Base-by-base conservation (phyloP, 306 rosid genomes). In the Sphenostylis stenocarpa region DNA sequence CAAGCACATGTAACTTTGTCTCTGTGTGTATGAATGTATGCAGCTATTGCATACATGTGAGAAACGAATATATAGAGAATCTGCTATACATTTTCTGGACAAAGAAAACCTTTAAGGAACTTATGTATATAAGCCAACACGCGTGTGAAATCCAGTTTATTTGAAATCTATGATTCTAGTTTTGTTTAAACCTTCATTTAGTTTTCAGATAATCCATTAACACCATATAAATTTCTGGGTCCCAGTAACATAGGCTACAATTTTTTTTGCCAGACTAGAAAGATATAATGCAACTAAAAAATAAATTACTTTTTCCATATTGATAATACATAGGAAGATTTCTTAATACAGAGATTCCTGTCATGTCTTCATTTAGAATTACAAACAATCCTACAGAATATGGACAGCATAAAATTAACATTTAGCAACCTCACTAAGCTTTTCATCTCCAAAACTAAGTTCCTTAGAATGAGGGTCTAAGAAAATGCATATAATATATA, bases 381-480 rank as follows among this genome's bases (percentile, higher is more conserved):
- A 58, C 77, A 67, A 20, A 66, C 65, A 70, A 77, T 52, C 69
- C 21, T 77, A 77, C 67, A 52, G 15, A 48, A 68, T 56, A 67
- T 67, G 66, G 41, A 74, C 81, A 68, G 68, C 19, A 14, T n/a
- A 67, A 71, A 48, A 29, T 53, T 20, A 36, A 28, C 31, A 67
- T 43, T 72, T 67, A 67, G 29, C 83, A 70, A 66, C 67, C 60
- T 41, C 29, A n/a, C 55, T 36, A 5, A 51, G 67, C 45, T 75
- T 49, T 21, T 53, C 16, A 67, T 23, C 58, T 75, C 34, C 34
- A 79, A 74, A 74, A 75, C 73, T 62, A 75, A 63, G 70, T 43
- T 63, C 76, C 80, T 45, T 64, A 71, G 78, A 73, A 71, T 70
- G 62, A 84, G 63, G 73, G 48, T 36, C 65, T 63, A 57, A 79